Evolutionary conservation across 345 rosid species (phyloP), one percentile per base, ranked within the genome.

Genomic region (Theobroma cacao): DNA sequence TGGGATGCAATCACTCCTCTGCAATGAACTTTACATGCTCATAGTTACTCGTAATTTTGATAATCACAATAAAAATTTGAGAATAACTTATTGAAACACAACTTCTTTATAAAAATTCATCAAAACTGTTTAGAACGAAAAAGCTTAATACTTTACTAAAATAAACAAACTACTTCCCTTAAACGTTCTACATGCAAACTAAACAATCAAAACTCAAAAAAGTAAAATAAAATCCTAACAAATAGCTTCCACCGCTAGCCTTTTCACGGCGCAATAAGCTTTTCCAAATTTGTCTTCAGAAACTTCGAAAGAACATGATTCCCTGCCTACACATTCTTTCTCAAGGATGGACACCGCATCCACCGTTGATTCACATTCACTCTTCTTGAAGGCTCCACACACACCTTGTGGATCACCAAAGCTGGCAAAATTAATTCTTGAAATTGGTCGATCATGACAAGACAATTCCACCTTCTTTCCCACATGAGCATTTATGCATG

Each of bases 231-330:
- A 12, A 47, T 47, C 18, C 58, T 22, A 83, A 40, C 94, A 90
- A 38, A 82, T 72, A 60, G 88, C 92, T 77, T 90, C 91, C 7
- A 89, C 88, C 0, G 87, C 90, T 0, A 90, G 80, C 55, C 87
- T 87, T 59, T 75, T 85, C 0, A 36, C 18, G 18, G 33, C 78
- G 40, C 94, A 89, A 0, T 30, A 73, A 0, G 85, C 48, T 6
- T 79, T 53, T 33, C 89, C 94, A 14, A 91, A 87, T 45, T 85
- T 82, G 0, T 47, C 48, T 9, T 81, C 79, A 0, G 86, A 77
- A 1, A 85, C 85, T n/a, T 80, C 43, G 53, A 88, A 14, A 17
- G 75, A 78, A 74, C 94, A 91, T 0, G 24, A 67, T 7, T 82
- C 84, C 73, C 84, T 85, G 2, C 94, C 94, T 66, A 89, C 86